These are phyloP conservation scores for Penicillium odoratum DNA, from an alignment of 495 filamentous ascomycete genomes.

Conservation along the genomic window DNA sequence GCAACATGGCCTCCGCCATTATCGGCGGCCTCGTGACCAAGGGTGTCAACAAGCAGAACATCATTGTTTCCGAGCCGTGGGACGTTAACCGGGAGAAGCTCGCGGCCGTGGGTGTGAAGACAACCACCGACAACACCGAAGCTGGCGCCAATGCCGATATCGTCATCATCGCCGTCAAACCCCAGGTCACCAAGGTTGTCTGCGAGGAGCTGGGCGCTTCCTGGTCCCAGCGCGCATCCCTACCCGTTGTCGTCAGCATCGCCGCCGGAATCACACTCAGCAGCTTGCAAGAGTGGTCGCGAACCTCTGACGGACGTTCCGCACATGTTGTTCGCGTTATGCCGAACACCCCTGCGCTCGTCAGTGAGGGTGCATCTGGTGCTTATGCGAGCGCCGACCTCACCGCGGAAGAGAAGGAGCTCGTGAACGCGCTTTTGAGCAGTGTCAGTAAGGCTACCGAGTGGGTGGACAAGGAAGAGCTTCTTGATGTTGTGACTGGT, in stretches of 20 bases:
- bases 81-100: constrained; percentile 82
- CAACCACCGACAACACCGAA: constrained; percentile 81
- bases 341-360: constrained; percentile 45
- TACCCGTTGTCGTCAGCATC: constrained; percentile 47
- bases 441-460: constrained; percentile 43
- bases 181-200: constrained; percentile 77
- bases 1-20: constrained; percentile 48
- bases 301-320: constrained; percentile 25
- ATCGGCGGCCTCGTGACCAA: constrained; percentile 41
- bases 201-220: constrained; percentile 91
- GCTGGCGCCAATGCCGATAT: constrained; percentile 93
- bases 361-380: constrained; percentile 39
- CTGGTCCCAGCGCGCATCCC: constrained; percentile 68
- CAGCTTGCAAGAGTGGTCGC: constrained; percentile 36
- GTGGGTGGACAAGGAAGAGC: constrained; percentile 43
- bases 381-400: constrained; percentile 34
- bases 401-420: constrained; percentile 32
- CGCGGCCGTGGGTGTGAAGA: constrained; percentile 81
- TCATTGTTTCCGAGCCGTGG: constrained; percentile 76
- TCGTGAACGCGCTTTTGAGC: constrained; percentile 34
- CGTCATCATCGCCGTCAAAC: constrained; percentile 73
- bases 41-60: constrained; percentile 39
- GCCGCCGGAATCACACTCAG: constrained; percentile 43
- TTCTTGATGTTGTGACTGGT: constrained; percentile 44
- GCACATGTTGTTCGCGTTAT: constrained; percentile 42